Percentiles rank a stretch among this genome's conserved stretches.
These are phyloP conservation scores for Metarhizium humberi DNA, from an alignment of 2,329 filamentous ascomycete genomes.

Conservation along the genomic window DNA sequence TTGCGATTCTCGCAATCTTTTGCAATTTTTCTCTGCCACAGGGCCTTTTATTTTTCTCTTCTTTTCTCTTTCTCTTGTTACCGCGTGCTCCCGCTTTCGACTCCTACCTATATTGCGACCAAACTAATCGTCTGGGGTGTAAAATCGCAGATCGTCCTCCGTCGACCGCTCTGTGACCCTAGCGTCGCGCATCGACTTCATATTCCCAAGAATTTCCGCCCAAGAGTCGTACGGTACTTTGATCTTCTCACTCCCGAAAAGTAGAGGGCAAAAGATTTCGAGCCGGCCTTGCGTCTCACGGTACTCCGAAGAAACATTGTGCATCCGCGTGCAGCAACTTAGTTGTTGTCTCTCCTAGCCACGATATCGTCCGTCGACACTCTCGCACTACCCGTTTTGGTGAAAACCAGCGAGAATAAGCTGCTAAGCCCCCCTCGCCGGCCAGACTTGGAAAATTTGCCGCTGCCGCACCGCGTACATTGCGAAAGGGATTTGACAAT, in stretches of 20 bases:
- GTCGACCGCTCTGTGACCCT: conserved; percentile 5
- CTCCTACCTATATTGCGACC: not conserved
- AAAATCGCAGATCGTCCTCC: conserved; percentile 1
- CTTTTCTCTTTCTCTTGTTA: not conserved
- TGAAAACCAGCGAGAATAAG: too few species aligned
- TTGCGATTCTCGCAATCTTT: not conserved
- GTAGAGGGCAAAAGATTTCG: not conserved
- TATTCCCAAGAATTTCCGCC: not conserved
- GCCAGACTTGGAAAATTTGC: too few species aligned
- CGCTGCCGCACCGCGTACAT: too few species aligned
- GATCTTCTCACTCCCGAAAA: not conserved
- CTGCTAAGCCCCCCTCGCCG: too few species aligned
- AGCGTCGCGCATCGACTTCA: conserved; percentile 5
- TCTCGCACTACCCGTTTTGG: too few species aligned
- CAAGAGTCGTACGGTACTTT: not conserved
- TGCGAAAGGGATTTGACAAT: too few species aligned
- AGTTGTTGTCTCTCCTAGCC: too few species aligned
- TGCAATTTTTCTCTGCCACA: not conserved
- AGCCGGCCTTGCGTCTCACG: too few species aligned
- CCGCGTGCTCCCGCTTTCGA: not conserved
- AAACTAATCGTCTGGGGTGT: not conserved
- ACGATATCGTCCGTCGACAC: too few species aligned
- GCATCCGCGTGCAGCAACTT: too few species aligned
- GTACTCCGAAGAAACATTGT: too few species aligned
- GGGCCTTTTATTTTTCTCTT: not conserved